These are phyloP conservation scores for Trapa bicornis DNA, from an alignment of 345 rosid genomes.

Conservation along the genomic window DNA sequence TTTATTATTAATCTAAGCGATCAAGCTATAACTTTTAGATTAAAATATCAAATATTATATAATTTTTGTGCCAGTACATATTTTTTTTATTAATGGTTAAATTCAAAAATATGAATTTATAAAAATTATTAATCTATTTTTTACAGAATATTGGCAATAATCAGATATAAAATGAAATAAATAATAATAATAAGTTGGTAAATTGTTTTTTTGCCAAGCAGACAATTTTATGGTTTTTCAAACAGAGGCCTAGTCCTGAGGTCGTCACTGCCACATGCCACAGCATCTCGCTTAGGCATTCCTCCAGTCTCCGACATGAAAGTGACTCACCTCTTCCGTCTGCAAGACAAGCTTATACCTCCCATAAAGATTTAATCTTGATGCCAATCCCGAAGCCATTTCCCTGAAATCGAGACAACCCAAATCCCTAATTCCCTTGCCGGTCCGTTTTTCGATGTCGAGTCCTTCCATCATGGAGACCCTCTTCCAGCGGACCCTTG, in stretches of 20 bases:
- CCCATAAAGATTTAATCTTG: neutral
- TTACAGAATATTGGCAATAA: too few relatives aligned
- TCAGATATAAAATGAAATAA: neutral
- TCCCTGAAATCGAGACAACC: slow-evolving; percentile 1
- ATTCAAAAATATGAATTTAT: too few relatives aligned
- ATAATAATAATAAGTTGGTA: too few relatives aligned
- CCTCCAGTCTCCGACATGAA: neutral
- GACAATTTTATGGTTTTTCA: too few relatives aligned
- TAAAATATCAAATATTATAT: too few relatives aligned
- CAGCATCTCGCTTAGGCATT: neutral
- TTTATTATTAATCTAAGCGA: too few relatives aligned
- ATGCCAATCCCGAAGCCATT: neutral
- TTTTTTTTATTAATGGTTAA: too few relatives aligned
- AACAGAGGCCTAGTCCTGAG: neutral
- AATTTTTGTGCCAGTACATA: too few relatives aligned
- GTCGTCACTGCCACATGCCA: neutral
- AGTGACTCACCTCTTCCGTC: neutral
- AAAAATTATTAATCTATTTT: too few relatives aligned
- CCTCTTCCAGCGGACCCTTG: slow-evolving; percentile 80
- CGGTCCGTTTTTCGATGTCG: slow-evolving; percentile 27
- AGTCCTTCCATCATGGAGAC: slow-evolving; percentile 62
- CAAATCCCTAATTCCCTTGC: neutral
- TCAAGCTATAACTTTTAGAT: too few relatives aligned
- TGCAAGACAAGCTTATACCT: neutral
- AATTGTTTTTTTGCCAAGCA: too few relatives aligned